Percentiles rank a stretch among this genome's conserved stretches.
These are phyloP conservation scores for Erysimum cheiranthoides DNA, from an alignment of 345 rosid genomes.

Conservation along the genomic window DNA sequence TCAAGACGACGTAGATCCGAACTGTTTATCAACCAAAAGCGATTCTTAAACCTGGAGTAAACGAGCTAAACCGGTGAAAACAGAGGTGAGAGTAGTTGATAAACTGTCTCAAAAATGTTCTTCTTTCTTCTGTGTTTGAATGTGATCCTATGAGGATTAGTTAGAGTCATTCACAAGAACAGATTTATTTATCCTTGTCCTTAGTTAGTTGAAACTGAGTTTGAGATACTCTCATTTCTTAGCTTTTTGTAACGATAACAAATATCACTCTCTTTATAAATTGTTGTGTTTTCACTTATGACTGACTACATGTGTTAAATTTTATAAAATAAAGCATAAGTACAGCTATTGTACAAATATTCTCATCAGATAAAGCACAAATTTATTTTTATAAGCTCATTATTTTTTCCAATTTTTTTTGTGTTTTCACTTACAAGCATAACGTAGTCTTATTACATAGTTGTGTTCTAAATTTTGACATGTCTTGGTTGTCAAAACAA, in stretches of 20 bases:
- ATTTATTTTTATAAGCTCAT: too few species aligned
- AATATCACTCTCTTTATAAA: neutral
- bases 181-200: neutral
- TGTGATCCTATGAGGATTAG: neutral
- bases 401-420: too few species aligned
- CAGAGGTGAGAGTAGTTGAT: conserved; percentile 28
- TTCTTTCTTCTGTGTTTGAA: neutral
- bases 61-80: conserved; percentile 17
- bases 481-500: too few species aligned
- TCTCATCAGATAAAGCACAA: too few species aligned
- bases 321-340: too few species aligned
- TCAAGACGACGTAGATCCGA: neutral
- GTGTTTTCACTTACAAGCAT: too few species aligned
- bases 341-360: too few species aligned
- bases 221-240: conserved; percentile 12
- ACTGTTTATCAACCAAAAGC: neutral
- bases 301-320: too few species aligned
- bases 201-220: conserved; percentile 32
- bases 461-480: too few species aligned
- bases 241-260: conserved; percentile 1
- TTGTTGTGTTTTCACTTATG: too few species aligned
- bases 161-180: conserved; percentile 23
- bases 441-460: too few species aligned
- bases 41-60: conserved; percentile 11
- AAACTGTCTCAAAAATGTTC: conserved; percentile 3